phyloP scores from a whole-genome alignment of 331 rosid species.

The Acacia pycnantha region DNA sequence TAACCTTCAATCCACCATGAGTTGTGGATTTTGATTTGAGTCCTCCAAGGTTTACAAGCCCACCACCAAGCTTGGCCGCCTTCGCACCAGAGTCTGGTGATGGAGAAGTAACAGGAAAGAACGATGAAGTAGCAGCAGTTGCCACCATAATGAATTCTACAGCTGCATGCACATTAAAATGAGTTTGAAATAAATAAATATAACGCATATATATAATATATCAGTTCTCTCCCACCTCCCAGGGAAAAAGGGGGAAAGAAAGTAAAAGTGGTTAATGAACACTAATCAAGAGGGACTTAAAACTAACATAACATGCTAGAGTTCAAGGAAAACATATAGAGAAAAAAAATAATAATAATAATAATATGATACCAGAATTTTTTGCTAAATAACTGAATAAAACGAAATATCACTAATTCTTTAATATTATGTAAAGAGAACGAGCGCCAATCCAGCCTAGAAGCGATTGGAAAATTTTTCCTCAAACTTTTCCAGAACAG shows the following conservation, averaged over 20 bases:
- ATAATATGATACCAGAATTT: neutral
- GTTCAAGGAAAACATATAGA: neutral
- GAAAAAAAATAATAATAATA: neutral
- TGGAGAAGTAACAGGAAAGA: conserved; percentile 67
- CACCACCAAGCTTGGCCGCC: conserved; percentile 49
- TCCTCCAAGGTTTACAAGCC: conserved; percentile 49
- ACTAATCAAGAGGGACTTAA: neutral
- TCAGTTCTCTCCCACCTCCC: neutral
- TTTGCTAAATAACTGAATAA: neutral
- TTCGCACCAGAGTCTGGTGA: conserved; percentile 48
- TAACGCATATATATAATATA: neutral
- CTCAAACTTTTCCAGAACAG: conserved; percentile 19
- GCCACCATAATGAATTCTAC: conserved; percentile 75
- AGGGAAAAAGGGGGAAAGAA: neutral
- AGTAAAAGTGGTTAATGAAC: neutral
- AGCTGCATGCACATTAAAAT: conserved; percentile 25
- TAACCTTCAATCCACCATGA: conserved; percentile 68
- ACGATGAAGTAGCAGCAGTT: conserved; percentile 68
- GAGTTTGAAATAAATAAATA: neutral
- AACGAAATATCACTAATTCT: neutral
- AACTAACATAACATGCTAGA: neutral
- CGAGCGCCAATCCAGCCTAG: neutral
- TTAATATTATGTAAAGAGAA: neutral
- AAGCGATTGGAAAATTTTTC: neutral
- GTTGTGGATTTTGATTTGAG: conserved; percentile 56